phyloP scores from a whole-genome alignment of 2,329 filamentous ascomycete species.

The Zymoseptoria crescenta region DNA sequence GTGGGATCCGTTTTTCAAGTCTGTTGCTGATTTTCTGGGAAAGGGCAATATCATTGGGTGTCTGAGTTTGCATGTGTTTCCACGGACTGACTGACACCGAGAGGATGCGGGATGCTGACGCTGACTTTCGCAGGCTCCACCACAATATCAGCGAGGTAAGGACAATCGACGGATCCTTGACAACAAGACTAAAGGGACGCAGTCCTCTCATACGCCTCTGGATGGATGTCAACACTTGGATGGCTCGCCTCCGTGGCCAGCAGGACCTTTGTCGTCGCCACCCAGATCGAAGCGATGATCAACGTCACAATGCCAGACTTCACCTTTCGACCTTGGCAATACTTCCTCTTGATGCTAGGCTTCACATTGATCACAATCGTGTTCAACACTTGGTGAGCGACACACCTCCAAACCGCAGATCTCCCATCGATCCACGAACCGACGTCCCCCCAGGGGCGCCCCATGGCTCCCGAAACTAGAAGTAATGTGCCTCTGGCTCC shows the following conservation, averaged over 20 bases:
- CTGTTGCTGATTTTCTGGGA: conserved; percentile 6
- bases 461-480: conserved; percentile 22
- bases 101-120: neutral
- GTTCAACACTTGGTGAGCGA: conserved; percentile 26
- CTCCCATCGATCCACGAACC: neutral
- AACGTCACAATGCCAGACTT: conserved; percentile 27
- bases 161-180: neutral
- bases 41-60: conserved; percentile 24
- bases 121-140: conserved; percentile 11
- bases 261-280: conserved; percentile 30
- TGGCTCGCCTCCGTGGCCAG: conserved; percentile 28
- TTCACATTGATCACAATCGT: conserved; percentile 32
- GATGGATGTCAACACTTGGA: conserved; percentile 18
- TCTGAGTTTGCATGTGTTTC: conserved; percentile 8
- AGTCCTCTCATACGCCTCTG: conserved; percentile 17
- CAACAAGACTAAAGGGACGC: neutral
- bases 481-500: conserved; percentile 19
- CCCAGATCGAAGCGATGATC: conserved; percentile 32
- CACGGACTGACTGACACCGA: too few species aligned
- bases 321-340: conserved; percentile 23
- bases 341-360: conserved; percentile 25
- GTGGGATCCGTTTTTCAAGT: too few species aligned
- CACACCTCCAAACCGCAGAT: conserved; percentile 10
- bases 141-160: conserved; percentile 24
- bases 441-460: conserved; percentile 14